Base-by-base conservation (phyloP, 2,329 filamentous ascomycete species). In the Balansia obtecta region DNA sequence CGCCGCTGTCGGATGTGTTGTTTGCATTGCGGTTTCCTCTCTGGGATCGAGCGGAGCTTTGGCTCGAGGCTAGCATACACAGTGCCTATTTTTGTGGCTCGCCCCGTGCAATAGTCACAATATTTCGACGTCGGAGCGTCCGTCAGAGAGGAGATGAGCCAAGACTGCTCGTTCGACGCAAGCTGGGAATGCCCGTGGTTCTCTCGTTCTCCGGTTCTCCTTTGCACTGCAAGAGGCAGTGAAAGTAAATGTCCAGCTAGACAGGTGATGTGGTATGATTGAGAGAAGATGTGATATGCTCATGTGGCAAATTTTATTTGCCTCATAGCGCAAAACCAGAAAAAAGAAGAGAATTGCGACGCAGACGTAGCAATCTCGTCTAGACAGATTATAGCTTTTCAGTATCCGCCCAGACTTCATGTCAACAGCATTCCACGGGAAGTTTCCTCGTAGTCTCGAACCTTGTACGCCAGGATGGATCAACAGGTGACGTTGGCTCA, bases 1-100 rank as follows among this genome's bases (percentile, higher is more conserved):
- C 41, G 45, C 46, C 38, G 45, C 32, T 10, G 45, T 45, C 40
- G 50, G 41, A 48, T 48, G 41, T 40, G 33, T n/a, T 51, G 45
- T 44, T 45, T 51, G 45, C 41, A 20, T n/a, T 34, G 39, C 45
- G 45, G 4, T 51, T 44, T 45, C 32, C 33, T 18, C 22, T 38
- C 45, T 45, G 45, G 45, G 45, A 48, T 16, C 43, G 15, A 46
- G 46, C 46, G 41, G 50, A 22, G 27, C 37, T 42, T 45, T 38
- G 32, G 27, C 2, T 33, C 42, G 32, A 12, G 32, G 30, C 39
- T 44, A 39, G 32, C 38, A 47, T 11, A 38, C 46, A 49, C 46
- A 49, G 50, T 49, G 50, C 34, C 41, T 15, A 16, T 16, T 30
- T 41, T n/a, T 45, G 46, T 37, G 22, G 46, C 27, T 40, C 41